A percentile compares a stretch with the other conserved stretches of the same genome.
Conservation (phyloP, 768 basidiomycete genomes). For the Dioszegia crocea region DNA sequence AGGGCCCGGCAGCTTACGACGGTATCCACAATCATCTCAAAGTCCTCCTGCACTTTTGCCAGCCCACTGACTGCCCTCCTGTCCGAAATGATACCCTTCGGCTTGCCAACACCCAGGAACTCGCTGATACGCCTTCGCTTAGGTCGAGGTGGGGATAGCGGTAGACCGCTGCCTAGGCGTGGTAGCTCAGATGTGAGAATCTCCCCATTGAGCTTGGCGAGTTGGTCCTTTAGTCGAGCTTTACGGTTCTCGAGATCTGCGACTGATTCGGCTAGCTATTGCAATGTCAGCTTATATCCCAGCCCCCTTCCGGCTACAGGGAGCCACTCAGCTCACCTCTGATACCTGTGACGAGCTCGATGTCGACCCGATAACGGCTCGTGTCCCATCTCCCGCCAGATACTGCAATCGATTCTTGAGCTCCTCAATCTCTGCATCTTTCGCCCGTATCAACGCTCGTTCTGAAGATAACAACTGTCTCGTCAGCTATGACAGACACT, state of each 20-base stretch:
- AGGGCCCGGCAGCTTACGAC: not conserved
- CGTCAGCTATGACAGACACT: not conserved
- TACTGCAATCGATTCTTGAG: slow-evolving; percentile 34
- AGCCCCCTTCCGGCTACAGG: not conserved
- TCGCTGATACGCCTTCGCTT: slow-evolving; percentile 49
- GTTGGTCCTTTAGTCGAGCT: slow-evolving; percentile 30
- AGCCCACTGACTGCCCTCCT: slow-evolving; percentile 44
- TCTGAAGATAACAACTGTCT: slow-evolving; percentile 40
- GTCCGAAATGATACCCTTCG: slow-evolving; percentile 14
- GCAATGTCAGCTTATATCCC: not conserved
- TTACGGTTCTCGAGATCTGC: slow-evolving; percentile 44
- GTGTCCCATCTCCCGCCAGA: slow-evolving; percentile 8
- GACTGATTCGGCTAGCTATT: slow-evolving; percentile 42
- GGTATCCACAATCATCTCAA: not conserved
- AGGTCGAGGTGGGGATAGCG: slow-evolving; percentile 17
- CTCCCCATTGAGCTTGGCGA: slow-evolving; percentile 45
- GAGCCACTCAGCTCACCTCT: not conserved
- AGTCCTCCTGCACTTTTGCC: slow-evolving; percentile 28
- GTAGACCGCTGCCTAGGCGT: slow-evolving; percentile 20
- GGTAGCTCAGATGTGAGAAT: slow-evolving; percentile 41
- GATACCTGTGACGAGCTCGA: not conserved
- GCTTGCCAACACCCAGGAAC: slow-evolving; percentile 33
- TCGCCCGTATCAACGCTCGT: slow-evolving; percentile 45
- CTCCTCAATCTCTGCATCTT: slow-evolving; percentile 49
- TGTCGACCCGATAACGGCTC: not conserved